Base-by-base conservation (phyloP, 441 rosid species). In the Pelargonium myrrhifolium region DNA sequence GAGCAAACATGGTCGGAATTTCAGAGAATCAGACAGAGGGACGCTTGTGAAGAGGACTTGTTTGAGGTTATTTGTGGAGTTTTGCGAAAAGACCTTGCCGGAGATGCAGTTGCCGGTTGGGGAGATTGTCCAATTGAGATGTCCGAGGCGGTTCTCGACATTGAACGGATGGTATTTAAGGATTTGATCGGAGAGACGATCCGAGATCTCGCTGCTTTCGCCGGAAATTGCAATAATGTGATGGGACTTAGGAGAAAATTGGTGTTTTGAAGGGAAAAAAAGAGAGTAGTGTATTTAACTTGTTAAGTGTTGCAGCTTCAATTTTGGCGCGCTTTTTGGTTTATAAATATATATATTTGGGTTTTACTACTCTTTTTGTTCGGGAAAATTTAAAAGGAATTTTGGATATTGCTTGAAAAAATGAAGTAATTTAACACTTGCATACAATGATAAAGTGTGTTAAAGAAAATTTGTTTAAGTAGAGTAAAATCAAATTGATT, bases 121-220 rank as follows among this genome's bases (percentile, higher is more conserved):
- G 84, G 68, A 22, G 86, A 87, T 24, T 79, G 79, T 67, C 87
- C 85, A 2, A 43, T 80, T 31, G 95, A 91, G 84, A 71, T 81
- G 83, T 89, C 97, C 0, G 95, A 93, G 66, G 74, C 86, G 0
- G 93, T 87, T 51, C 81, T 93, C 11, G 88, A 87, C 64, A 76
- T 89, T 2, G 99, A 93, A 69, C 76, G 99, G 67, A 81, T 89
- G 31, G 67, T 93, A 26, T 91, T 89, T 74, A 91, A 88, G 84
- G 95, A 93, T 71, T 71, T 93, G 71, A 86, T 93, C 61, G 81
- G 89, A 6, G 99, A 93, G 75, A 85, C 90, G 40, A 91, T 93
- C 74, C 62, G 75, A 28, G 87, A 87, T 75, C 80, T 89, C n/a
- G 94, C 86, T 43, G 67, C 76, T 21, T 65, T 78, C 22, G 62